Evolutionary conservation across 1,139 yeast genomes (phyloP).

Genomic region (Suhomyces coccinellae): DNA sequence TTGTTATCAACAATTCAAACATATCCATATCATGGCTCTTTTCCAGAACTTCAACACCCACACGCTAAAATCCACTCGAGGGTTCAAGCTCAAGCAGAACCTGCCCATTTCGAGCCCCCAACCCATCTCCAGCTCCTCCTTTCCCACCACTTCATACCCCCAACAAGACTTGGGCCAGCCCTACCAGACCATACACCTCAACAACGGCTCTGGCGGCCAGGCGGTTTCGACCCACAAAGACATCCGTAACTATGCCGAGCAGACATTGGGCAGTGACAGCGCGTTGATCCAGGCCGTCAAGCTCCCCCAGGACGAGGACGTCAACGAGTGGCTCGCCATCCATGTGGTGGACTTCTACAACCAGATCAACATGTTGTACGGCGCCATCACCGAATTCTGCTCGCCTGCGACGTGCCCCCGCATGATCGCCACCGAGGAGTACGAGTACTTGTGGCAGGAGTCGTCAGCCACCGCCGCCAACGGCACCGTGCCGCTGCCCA

Average conservation of each 20-base stretch:
- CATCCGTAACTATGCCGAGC: slow-evolving; percentile 84
- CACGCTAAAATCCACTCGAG: slow-evolving; percentile 54
- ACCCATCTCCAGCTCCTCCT: slow-evolving; percentile 34
- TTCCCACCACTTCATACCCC: slow-evolving; percentile 34
- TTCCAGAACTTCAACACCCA: slow-evolving; percentile 61
- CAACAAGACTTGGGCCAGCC: slow-evolving; percentile 30
- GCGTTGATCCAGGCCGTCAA: slow-evolving; percentile 90
- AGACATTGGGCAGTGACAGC: slow-evolving; percentile 90
- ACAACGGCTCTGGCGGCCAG: slow-evolving; percentile 26
- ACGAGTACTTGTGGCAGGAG: slow-evolving; percentile 96
- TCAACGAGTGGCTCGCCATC: slow-evolving; percentile 94
- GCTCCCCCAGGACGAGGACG: slow-evolving; percentile 89
- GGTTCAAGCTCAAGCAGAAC: slow-evolving; percentile 48
- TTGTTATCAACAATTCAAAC: neutral
- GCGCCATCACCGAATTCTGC: slow-evolving; percentile 94
- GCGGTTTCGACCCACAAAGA: slow-evolving; percentile 64
- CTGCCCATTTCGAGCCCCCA: slow-evolving; percentile 48
- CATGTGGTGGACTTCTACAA: slow-evolving; percentile 90
- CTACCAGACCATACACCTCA: slow-evolving; percentile 18
- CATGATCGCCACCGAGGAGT: slow-evolving; percentile 96
- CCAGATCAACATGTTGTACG: slow-evolving; percentile 95
- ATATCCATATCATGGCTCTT: slow-evolving; percentile 38
- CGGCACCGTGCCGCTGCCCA: slow-evolving; percentile 47
- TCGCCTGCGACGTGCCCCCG: slow-evolving; percentile 90
- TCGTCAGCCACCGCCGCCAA: slow-evolving; percentile 42